phyloP scores from a whole-genome alignment of 2,329 filamentous ascomycete species.

The Curvularia eragrostidis region DNA sequence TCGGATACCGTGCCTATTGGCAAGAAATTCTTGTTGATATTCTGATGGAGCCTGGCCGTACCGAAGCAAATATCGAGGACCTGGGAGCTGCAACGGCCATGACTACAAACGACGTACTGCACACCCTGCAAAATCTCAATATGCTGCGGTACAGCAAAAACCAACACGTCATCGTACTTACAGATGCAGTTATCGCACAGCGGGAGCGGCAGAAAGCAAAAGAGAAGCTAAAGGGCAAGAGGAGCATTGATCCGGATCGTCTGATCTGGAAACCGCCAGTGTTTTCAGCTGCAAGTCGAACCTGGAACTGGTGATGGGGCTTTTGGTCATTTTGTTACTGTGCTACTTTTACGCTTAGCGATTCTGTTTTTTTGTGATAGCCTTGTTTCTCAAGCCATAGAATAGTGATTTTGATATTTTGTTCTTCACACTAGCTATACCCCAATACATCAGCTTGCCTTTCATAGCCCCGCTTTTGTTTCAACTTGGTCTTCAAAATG shows the following conservation, averaged over 20 bases:
- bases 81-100: slow-evolving; percentile 82
- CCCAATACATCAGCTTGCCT: not conserved
- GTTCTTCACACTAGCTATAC: slow-evolving; percentile 2
- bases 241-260: slow-evolving; percentile 75
- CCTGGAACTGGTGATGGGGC: slow-evolving; percentile 83
- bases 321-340: not conserved
- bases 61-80: slow-evolving; percentile 83
- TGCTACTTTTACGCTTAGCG: not conserved
- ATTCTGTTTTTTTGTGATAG: not conserved
- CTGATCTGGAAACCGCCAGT: slow-evolving; percentile 97
- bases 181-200: slow-evolving; percentile 76
- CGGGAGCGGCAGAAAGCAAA: slow-evolving; percentile 77
- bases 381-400: not conserved
- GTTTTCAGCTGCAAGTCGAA: slow-evolving; percentile 86
- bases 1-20: slow-evolving; percentile 98
- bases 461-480: not conserved
- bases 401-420: not conserved
- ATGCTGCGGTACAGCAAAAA: slow-evolving; percentile 97
- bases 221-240: slow-evolving; percentile 77
- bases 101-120: slow-evolving; percentile 97
- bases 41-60: slow-evolving; percentile 68
- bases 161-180: slow-evolving; percentile 94
- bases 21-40: slow-evolving; percentile 91
- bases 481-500: not conserved
- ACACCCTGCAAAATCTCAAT: slow-evolving; percentile 90